Conservation (phyloP, 306 rosid species). For the Begonia masoniana region DNA sequence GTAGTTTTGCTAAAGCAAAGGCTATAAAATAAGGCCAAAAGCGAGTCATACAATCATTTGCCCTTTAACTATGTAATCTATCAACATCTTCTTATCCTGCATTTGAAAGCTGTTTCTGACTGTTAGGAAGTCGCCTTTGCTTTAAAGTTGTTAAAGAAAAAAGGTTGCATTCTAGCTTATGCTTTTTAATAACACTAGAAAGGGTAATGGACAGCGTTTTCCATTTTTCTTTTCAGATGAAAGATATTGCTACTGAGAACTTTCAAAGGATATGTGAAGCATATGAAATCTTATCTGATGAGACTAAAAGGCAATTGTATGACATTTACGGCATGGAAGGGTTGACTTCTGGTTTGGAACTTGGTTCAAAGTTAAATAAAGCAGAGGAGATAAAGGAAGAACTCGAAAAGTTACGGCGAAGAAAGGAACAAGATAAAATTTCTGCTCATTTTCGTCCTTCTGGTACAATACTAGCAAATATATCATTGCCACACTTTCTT, state of each 20-base stretch:
- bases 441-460: constrained; percentile 60
- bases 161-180: too few relatives aligned
- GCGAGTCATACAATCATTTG: too few relatives aligned
- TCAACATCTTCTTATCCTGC: too few relatives aligned
- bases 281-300: constrained; percentile 76
- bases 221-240: constrained; percentile 39
- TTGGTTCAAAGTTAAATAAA: constrained; percentile 60
- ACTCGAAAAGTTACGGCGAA: constrained; percentile 48
- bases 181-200: too few relatives aligned
- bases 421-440: constrained; percentile 51
- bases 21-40: too few relatives aligned
- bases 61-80: too few relatives aligned
- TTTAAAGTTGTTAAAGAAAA: too few relatives aligned
- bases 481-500: constrained; percentile 65
- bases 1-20: too few relatives aligned
- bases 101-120: too few relatives aligned
- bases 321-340: constrained; percentile 98
- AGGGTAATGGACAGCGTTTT: neutral
- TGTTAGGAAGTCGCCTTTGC: too few relatives aligned
- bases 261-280: constrained; percentile 87
- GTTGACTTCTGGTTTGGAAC: constrained; percentile 72
- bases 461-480: constrained; percentile 55
- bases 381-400: constrained; percentile 78
- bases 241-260: constrained; percentile 79
- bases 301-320: constrained; percentile 66